phyloP scores from a whole-genome alignment of 1,284 basidiomycete species.

The Boletus smithii region DNA sequence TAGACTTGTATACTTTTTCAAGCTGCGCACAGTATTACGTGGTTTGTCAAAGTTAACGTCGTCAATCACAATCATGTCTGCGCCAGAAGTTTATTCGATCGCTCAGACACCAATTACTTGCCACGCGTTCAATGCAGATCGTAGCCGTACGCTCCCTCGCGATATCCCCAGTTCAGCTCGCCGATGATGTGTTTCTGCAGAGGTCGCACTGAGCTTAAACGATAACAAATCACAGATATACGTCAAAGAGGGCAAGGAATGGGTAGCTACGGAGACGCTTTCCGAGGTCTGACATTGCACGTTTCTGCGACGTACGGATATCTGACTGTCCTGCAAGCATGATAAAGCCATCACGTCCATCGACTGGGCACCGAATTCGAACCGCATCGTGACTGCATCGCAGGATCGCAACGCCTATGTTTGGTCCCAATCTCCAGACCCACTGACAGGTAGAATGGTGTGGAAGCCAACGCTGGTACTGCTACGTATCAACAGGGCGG shows the following conservation, averaged over 20 bases:
- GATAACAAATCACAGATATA: constrained; percentile 88
- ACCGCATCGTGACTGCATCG: constrained; percentile 96
- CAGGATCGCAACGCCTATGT: constrained; percentile 99
- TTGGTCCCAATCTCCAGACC: constrained; percentile 82
- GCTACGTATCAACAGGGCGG: constrained; percentile 92
- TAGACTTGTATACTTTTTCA: no score
- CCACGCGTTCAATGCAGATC: constrained; percentile 91
- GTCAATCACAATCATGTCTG: constrained; percentile 49
- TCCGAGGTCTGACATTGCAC: constrained; percentile 63
- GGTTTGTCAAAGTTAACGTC: not conserved
- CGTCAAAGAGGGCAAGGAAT: constrained; percentile 61
- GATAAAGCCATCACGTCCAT: constrained; percentile 98
- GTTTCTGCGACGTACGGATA: not conserved
- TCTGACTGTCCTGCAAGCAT: constrained; percentile 57
- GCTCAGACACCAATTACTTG: constrained; percentile 83
- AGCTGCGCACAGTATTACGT: not conserved
- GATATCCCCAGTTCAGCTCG: constrained; percentile 6
- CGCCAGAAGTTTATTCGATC: constrained; percentile 76
- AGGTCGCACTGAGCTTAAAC: constrained; percentile 91
- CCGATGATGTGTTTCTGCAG: constrained; percentile 41
- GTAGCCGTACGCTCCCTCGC: constrained; percentile 59
- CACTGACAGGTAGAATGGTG: constrained; percentile 59
- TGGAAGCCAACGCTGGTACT: constrained; percentile 99
- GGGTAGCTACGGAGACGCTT: constrained; percentile 78
- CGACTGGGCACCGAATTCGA: constrained; percentile 96